phyloP scores from a whole-genome alignment of 139 green algal species.

The Volvox reticuliferus region DNA sequence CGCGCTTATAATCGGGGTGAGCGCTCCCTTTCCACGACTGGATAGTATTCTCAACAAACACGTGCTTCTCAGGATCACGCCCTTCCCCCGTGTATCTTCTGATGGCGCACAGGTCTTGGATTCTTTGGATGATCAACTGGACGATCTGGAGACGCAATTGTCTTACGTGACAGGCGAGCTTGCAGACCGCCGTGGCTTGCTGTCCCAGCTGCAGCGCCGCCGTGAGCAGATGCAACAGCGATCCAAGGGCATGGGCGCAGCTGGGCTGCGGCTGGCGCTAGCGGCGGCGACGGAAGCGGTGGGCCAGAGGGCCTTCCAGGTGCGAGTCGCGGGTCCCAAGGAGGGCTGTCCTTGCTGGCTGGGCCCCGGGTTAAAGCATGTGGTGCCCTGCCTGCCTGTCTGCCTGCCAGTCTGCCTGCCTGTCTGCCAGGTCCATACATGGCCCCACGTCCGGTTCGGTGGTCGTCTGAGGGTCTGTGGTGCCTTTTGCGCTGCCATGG shows the following conservation, averaged over 20 bases:
- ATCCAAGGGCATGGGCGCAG: background rate
- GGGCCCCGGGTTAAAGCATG: no score
- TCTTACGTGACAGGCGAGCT: conserved; percentile 32
- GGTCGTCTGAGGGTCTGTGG: no score
- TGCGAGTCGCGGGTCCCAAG: background rate
- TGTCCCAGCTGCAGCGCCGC: conserved; percentile 8
- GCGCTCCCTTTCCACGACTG: no score
- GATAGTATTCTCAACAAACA: no score
- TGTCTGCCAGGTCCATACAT: no score
- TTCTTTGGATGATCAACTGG: conserved; percentile 40
- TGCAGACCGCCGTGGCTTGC: background rate
- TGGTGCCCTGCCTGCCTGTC: background rate
- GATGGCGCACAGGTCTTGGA: conserved; percentile 1
- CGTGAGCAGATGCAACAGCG: conserved; percentile 30
- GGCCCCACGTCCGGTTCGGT: no score
- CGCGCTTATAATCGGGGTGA: no score
- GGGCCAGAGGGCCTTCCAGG: conserved; percentile 9
- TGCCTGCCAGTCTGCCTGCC: no score
- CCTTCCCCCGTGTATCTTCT: no score
- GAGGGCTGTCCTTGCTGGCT: background rate
- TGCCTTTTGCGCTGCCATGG: no score
- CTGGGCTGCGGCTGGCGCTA: conserved; percentile 36
- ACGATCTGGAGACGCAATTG: conserved; percentile 44
- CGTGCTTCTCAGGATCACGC: no score
- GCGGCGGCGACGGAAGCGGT: conserved; percentile 22